Evolutionary conservation across 352 stramenopile species (phyloP).

Genomic region (Phytophthora sansomeana): DNA sequence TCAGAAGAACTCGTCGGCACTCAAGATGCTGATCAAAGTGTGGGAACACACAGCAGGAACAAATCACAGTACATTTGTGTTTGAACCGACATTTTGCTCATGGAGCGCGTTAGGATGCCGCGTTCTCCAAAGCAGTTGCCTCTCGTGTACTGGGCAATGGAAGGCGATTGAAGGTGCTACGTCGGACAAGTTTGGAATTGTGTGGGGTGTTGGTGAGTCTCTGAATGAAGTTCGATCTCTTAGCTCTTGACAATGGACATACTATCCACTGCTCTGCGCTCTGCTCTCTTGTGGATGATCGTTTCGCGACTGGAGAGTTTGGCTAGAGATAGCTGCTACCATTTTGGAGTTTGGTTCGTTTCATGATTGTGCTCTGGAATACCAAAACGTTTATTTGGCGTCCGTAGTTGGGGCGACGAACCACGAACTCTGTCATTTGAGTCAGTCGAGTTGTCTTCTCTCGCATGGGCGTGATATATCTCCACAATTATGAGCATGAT

Average conservation of each 20-base stretch:
- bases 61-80: slow-evolving; percentile 61
- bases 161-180: background rate
- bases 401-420: background rate
- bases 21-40: slow-evolving; percentile 19
- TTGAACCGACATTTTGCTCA: slow-evolving; percentile 54
- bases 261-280: background rate
- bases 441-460: background rate
- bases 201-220: slow-evolving; percentile 2
- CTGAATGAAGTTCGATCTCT: background rate
- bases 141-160: slow-evolving; percentile 13
- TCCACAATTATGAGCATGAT: slow-evolving; percentile 35
- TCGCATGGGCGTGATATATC: background rate
- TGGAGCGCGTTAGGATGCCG: slow-evolving; percentile 47
- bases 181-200: background rate
- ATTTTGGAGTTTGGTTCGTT: background rate
- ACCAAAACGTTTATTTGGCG: background rate
- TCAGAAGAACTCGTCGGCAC: slow-evolving; percentile 27
- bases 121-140: slow-evolving; percentile 64
- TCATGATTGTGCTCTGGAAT: background rate
- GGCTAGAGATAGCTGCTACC: background rate
- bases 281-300: background rate
- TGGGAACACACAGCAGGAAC: slow-evolving; percentile 50
- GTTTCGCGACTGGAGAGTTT: background rate
- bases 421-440: slow-evolving; percentile 63
- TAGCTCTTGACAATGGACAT: slow-evolving; percentile 16